A percentile compares a stretch with the other conserved stretches of the same genome.
Conservation (phyloP, 495 filamentous ascomycete species). For the Xylaria intraflava region DNA sequence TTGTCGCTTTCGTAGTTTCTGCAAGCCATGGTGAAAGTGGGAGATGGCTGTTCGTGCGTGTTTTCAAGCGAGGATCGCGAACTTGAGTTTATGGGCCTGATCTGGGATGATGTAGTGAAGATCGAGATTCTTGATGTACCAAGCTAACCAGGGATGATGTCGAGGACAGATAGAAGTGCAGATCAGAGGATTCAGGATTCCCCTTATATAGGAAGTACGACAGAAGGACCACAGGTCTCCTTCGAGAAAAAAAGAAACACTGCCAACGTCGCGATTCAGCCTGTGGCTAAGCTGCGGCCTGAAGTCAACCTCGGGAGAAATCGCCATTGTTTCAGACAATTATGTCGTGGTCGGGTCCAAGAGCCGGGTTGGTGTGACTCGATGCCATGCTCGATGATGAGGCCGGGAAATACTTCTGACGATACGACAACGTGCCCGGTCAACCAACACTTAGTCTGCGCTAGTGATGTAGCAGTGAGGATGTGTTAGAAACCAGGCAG, state of each 20-base stretch:
- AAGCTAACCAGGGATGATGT: too few relatives aligned
- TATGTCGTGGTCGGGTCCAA: background rate
- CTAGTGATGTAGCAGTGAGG: conserved; percentile 1
- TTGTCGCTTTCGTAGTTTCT: too few relatives aligned
- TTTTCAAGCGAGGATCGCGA: too few relatives aligned
- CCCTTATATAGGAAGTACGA: background rate
- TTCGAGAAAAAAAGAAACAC: background rate
- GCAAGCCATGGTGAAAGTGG: too few relatives aligned
- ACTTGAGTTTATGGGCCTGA: too few relatives aligned
- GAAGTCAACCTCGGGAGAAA: background rate
- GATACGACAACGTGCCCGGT: background rate
- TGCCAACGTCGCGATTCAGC: background rate
- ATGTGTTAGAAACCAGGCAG: background rate
- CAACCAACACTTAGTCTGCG: background rate
- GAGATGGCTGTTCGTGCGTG: background rate
- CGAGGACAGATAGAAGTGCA: background rate
- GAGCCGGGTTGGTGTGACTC: background rate
- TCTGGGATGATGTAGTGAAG: too few relatives aligned
- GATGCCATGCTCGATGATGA: background rate
- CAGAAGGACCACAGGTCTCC: background rate
- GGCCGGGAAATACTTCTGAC: background rate
- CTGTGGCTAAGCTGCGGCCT: background rate
- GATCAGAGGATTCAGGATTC: background rate
- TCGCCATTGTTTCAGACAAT: background rate
- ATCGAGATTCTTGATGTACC: too few relatives aligned